phyloP scores from a whole-genome alignment of 2,329 filamentous ascomycete species.

The Diplodia corticola region DNA sequence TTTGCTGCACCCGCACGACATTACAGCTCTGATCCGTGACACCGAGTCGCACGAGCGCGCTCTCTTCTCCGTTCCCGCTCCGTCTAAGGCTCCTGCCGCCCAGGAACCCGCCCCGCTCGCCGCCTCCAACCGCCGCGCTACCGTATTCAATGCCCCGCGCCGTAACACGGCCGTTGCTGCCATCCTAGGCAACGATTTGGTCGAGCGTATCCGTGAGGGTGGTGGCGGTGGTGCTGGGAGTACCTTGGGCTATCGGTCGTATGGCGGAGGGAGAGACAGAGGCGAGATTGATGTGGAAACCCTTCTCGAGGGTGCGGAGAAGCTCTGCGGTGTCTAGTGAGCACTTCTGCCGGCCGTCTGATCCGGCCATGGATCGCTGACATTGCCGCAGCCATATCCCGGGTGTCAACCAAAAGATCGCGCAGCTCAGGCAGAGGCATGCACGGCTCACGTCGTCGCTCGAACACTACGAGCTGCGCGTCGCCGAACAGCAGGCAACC shows the following conservation, averaged over 20 bases:
- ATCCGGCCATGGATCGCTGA: not conserved
- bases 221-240: conserved; percentile 56
- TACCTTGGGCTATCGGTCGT: conserved; percentile 44
- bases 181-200: conserved; percentile 83
- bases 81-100: conserved; percentile 50
- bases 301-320: conserved; percentile 82
- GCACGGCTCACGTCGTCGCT: conserved; percentile 71
- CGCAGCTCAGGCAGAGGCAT: conserved; percentile 69
- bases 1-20: conserved; percentile 83
- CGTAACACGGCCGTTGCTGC: conserved; percentile 84
- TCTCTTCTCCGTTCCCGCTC: conserved; percentile 85
- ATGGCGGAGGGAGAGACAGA: conserved; percentile 48
- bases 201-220: conserved; percentile 70
- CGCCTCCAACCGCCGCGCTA: conserved; percentile 46
- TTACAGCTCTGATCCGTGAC: conserved; percentile 90
- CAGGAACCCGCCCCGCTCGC: conserved; percentile 29
- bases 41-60: conserved; percentile 93
- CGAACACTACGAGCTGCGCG: conserved; percentile 75
- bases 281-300: conserved; percentile 85
- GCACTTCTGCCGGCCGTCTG: conserved; percentile 30
- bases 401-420: conserved; percentile 75
- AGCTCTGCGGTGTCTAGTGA: conserved; percentile 81
- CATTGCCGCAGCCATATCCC: conserved; percentile 60
- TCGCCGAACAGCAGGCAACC: conserved; percentile 73
- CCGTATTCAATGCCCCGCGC: conserved; percentile 56